phyloP scores from a whole-genome alignment of 2,329 filamentous ascomycete species.

The Fusarium coffeatum region DNA sequence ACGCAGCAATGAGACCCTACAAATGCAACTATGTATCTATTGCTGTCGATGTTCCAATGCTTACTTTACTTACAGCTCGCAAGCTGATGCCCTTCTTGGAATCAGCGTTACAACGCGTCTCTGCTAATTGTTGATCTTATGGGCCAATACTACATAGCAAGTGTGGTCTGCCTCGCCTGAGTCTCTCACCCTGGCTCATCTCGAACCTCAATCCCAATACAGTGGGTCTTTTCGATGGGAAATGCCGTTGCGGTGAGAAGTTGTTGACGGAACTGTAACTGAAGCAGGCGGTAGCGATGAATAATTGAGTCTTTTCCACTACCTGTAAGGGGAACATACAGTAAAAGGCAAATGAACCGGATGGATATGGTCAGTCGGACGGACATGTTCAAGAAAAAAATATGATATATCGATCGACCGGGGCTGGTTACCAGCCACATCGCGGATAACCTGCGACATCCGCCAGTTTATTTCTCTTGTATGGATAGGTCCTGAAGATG shows the following conservation, averaged over 20 bases:
- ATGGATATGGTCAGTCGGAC: not conserved
- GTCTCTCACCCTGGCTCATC: slow-evolving; percentile 34
- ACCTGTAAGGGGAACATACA: slow-evolving; percentile 14
- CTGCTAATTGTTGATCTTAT: slow-evolving; percentile 4
- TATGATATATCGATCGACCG: slow-evolving; percentile 23
- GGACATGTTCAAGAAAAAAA: not conserved
- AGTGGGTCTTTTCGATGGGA: slow-evolving; percentile 23
- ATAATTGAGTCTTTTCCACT: not conserved
- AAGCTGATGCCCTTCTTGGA: slow-evolving; percentile 22
- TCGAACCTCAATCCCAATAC: slow-evolving; percentile 14
- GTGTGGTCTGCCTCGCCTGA: slow-evolving; percentile 25
- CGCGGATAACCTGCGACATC: not conserved
- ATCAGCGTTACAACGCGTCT: slow-evolving; percentile 22
- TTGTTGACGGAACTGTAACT: not conserved
- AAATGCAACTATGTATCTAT: slow-evolving; percentile 8
- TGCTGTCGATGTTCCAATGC: slow-evolving; percentile 19
- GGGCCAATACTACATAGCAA: slow-evolving; percentile 3
- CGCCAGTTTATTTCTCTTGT: slow-evolving; percentile 3
- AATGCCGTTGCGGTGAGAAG: slow-evolving; percentile 18
- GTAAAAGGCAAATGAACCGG: slow-evolving; percentile 18
- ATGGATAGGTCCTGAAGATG: slow-evolving; percentile 8
- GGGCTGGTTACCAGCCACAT: slow-evolving; percentile 23
- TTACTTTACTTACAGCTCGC: slow-evolving; percentile 13
- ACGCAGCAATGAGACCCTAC: slow-evolving; percentile 9
- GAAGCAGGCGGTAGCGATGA: not conserved